Evolutionary conservation across 2,329 filamentous ascomycete species (phyloP).

Genomic region (Aspergillus sp.): DNA sequence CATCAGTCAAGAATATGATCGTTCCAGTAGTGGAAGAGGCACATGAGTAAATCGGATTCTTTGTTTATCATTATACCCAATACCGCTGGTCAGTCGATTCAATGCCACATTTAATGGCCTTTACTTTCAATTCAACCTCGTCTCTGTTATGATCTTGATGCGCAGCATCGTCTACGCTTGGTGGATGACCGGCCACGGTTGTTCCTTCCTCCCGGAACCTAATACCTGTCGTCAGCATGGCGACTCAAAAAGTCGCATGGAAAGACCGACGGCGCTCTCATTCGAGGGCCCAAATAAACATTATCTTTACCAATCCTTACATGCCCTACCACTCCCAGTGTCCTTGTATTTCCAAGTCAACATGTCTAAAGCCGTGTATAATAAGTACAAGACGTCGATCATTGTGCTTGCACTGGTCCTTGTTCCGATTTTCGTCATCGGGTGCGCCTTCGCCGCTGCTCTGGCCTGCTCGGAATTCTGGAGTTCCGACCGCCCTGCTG

Average conservation of each 20-base stretch:
- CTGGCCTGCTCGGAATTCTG: slow-evolving; percentile 41
- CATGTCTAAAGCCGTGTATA: slow-evolving; percentile 30
- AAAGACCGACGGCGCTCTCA: neutral
- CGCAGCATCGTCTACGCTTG: neutral
- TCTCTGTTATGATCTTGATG: neutral
- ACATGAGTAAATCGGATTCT: slow-evolving; percentile 20
- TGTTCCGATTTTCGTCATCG: slow-evolving; percentile 48
- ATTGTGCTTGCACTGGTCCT: slow-evolving; percentile 47
- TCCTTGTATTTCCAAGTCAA: slow-evolving; percentile 11
- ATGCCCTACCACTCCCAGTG: neutral
- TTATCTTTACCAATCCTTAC: slow-evolving; percentile 3
- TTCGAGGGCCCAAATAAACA: neutral
- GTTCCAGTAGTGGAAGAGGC: slow-evolving; percentile 26
- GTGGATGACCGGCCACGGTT: neutral
- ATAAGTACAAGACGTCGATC: slow-evolving; percentile 35
- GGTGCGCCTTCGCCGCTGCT: slow-evolving; percentile 38
- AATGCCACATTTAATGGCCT: neutral
- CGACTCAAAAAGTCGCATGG: neutral
- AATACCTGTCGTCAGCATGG: neutral
- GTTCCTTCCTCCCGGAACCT: neutral
- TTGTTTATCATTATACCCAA: slow-evolving; percentile 26
- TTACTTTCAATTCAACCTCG: neutral
- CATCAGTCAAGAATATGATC: slow-evolving; percentile 38
- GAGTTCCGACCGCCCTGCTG: slow-evolving; percentile 8
- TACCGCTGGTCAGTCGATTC: neutral